Percentiles rank a stretch among this genome's conserved stretches.
Conservation (phyloP, 192 early-diverging fungal genomes). For the Backusella tarrabulga region DNA sequence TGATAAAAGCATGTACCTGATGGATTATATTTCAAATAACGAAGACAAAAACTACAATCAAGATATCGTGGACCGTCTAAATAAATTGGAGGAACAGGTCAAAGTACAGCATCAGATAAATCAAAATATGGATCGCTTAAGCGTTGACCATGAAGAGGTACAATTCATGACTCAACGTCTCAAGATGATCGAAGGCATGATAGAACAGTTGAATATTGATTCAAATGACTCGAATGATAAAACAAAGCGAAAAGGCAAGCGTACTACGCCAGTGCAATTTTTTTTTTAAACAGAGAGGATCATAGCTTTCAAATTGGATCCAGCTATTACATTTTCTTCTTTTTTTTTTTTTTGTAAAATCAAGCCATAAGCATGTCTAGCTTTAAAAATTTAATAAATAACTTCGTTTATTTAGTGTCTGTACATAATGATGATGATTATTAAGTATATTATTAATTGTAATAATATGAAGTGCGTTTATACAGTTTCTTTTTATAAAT, state of each 20-base stretch:
- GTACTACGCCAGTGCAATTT: not conserved
- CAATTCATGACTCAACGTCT: not conserved
- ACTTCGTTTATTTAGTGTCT: not conserved
- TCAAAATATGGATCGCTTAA: not conserved
- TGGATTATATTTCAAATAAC: not conserved
- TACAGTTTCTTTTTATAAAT: slow-evolving; percentile 13
- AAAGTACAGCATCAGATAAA: not conserved
- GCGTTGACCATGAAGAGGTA: not conserved
- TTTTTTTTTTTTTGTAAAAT: no score
- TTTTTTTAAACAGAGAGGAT: not conserved
- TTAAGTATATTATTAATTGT: not conserved
- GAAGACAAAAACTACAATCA: not conserved
- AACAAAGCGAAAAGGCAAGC: not conserved
- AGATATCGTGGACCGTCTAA: not conserved
- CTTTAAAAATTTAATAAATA: no score
- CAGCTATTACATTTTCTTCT: not conserved
- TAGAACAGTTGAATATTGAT: not conserved
- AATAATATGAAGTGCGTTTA: not conserved
- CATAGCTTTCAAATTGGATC: not conserved
- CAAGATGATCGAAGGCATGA: not conserved
- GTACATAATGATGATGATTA: not conserved
- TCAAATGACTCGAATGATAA: not conserved
- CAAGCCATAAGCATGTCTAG: no score
- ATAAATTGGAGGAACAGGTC: not conserved
- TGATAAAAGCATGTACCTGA: not conserved